Base-by-base conservation (phyloP, 257 asterid genomes). In the Nicotiana paniculata region DNA sequence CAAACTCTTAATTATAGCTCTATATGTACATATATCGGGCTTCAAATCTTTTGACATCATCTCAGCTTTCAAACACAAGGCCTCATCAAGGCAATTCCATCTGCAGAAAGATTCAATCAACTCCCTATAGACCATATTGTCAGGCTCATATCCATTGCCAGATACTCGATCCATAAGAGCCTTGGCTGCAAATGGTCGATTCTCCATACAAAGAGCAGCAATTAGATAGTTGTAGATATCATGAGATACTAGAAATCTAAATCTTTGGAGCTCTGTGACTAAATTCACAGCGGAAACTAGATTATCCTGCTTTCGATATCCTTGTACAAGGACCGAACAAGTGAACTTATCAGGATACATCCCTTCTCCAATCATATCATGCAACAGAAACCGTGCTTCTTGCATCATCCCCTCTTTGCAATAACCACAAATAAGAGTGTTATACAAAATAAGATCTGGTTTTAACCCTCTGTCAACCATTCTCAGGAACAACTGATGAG, bases 181-280 rank as follows among this genome's bases (percentile, higher is more conserved):
- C 87, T 88, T 93, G 32, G 99, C 97, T 10, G 97, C 97, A 91
- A 91, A 93, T 68, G 99, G 98, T 51, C 96, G 82, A 81, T 89
- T 90, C 57, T 96, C 96, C 69, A 84, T 86, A 75, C 95, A 93
- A 43, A 93, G 83, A 82, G 93, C 90, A 84, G 90, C 61, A 28
- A 93, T 85, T 83, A 96, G 84, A 82, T 88, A 88, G 85, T 86
- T 85, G 79, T 91, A 94, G 26, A 90, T 79, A 63, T 94, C 95
- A 33, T 15, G 83, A 77, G 97, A 90, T 67, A 96, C 81, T 58
- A 59, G 15, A 82, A 91, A 75, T 16, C 95, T 90, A 39, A 87
- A 82, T 64, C 90, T 96, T 67, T 81, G 84, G 81, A 96, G 91
- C 87, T 91, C 98, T 70, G 87, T 82, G 35, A 92, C 85, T 64